Conservation (phyloP, 257 asterid species). For the Nicotiana obtusifolia region DNA sequence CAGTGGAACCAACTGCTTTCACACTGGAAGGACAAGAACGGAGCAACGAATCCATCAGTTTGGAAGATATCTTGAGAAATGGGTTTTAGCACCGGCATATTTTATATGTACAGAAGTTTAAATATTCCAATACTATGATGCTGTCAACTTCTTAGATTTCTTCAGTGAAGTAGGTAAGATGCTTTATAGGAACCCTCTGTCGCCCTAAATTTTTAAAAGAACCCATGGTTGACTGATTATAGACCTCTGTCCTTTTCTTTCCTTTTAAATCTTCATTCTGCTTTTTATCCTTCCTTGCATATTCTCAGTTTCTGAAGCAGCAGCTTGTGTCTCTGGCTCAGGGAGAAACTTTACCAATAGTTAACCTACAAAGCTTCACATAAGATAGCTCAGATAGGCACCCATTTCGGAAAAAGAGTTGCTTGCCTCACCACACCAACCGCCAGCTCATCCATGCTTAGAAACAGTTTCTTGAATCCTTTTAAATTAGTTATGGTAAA, state of each 20-base stretch:
- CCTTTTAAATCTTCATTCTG: background rate
- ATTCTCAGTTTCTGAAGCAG: too few relatives aligned
- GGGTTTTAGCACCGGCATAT: background rate
- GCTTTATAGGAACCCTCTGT: background rate
- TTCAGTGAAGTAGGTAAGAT: background rate
- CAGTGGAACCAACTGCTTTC: constrained; percentile 5
- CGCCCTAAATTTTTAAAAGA: background rate
- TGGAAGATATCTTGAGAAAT: constrained; percentile 14
- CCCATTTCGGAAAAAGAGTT: background rate
- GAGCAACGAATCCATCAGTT: background rate
- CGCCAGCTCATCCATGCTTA: background rate
- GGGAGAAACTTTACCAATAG: background rate
- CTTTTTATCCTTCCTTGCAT: background rate
- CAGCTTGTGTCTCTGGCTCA: background rate
- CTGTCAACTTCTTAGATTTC: background rate
- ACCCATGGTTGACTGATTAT: background rate
- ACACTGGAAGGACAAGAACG: background rate
- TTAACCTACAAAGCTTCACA: background rate
- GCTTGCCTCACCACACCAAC: background rate
- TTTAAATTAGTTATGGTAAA: background rate
- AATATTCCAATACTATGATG: background rate
- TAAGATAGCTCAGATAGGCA: background rate
- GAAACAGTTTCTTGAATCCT: background rate
- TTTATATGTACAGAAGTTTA: background rate
- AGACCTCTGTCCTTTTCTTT: background rate